Evolutionary conservation across 345 rosid genomes (phyloP).

Genomic region (Garcia nutans): DNA sequence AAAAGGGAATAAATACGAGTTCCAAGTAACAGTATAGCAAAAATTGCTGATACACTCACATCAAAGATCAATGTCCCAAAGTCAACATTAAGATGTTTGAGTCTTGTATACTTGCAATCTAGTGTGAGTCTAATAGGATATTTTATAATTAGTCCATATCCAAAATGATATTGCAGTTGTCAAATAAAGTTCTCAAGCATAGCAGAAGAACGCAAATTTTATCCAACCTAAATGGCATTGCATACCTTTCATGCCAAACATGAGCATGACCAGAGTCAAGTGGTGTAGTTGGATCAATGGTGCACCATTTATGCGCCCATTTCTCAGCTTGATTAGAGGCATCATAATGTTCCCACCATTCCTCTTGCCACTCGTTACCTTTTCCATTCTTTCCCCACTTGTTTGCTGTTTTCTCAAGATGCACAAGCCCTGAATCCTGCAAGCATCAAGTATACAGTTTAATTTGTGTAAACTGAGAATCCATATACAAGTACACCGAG

Average conservation of each 20-base stretch:
- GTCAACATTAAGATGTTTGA: not conserved
- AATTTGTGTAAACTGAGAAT: not conserved
- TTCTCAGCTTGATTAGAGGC: conserved; percentile 82
- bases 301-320: conserved; percentile 98
- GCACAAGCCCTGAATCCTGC: conserved; percentile 66
- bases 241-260: conserved; percentile 95
- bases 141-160: not conserved
- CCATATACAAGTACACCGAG: not conserved
- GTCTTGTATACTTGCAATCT: not conserved
- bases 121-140: not conserved
- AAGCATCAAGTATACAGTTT: conserved; percentile 8
- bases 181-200: not conserved
- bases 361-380: conserved; percentile 91
- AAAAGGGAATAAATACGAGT: not conserved
- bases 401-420: conserved; percentile 91
- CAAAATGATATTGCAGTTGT: not conserved
- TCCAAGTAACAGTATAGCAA: not conserved
- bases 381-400: conserved; percentile 93
- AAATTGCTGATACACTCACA: not conserved
- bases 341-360: conserved; percentile 93
- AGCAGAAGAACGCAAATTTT: not conserved
- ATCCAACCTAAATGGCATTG: conserved; percentile 1
- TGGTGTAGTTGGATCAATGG: conserved; percentile 72
- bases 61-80: not conserved
- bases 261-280: conserved; percentile 94